A percentile compares a stretch with the other conserved stretches of the same genome.
Evolutionary conservation across 2,329 filamentous ascomycete species (phyloP).

Genomic region (Diplodia intermedia): DNA sequence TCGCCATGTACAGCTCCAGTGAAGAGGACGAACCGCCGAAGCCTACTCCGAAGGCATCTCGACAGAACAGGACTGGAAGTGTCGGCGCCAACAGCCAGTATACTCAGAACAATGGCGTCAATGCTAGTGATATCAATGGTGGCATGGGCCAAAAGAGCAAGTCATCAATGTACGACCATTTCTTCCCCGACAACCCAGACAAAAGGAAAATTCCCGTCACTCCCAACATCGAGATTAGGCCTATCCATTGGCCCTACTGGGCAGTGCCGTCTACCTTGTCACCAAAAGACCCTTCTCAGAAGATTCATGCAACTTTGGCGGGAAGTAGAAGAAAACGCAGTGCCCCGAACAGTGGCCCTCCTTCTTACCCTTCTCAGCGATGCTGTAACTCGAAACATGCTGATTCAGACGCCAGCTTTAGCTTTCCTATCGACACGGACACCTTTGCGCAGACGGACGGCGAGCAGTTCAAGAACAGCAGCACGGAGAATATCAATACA

Average conservation of each 20-base stretch:
- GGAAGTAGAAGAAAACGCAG: slow-evolving; percentile 15
- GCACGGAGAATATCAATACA: slow-evolving; percentile 58
- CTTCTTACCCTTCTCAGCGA: slow-evolving; percentile 14
- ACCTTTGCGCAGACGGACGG: slow-evolving; percentile 33
- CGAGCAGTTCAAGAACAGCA: slow-evolving; percentile 52
- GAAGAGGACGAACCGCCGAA: slow-evolving; percentile 19
- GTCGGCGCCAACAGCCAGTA: background rate
- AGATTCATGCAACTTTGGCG: background rate
- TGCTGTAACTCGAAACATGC: slow-evolving; percentile 12
- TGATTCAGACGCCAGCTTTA: slow-evolving; percentile 33
- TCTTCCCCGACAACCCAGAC: background rate
- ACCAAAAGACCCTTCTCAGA: slow-evolving; percentile 22
- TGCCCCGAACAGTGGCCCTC: slow-evolving; percentile 17
- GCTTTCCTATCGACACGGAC: slow-evolving; percentile 32
- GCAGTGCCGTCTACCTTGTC: slow-evolving; percentile 34
- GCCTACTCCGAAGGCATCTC: slow-evolving; percentile 6
- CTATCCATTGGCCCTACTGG: slow-evolving; percentile 32
- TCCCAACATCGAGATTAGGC: slow-evolving; percentile 6
- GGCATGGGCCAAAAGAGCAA: slow-evolving; percentile 27
- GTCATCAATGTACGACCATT: slow-evolving; percentile 33
- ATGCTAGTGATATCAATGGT: slow-evolving; percentile 16
- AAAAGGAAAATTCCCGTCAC: background rate
- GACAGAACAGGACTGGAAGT: background rate
- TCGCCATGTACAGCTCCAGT: slow-evolving; percentile 32
- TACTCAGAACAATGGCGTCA: slow-evolving; percentile 9